phyloP scores from a whole-genome alignment of 441 rosid genomes.

The Adansonia madagascariensis region DNA sequence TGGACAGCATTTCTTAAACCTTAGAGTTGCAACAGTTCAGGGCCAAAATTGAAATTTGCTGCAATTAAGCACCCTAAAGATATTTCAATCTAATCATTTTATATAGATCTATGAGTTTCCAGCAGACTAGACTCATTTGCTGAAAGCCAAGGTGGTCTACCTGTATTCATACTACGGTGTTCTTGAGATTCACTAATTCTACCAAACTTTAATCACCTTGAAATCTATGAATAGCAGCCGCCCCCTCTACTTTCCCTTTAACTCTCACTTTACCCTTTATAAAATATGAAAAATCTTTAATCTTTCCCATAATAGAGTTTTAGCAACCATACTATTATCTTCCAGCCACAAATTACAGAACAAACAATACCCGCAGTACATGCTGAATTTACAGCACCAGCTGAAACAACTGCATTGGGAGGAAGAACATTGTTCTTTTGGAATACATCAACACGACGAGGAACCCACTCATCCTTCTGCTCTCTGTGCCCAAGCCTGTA shows the following conservation, averaged over 20 bases:
- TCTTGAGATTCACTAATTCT: neutral
- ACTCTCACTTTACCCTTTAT: neutral
- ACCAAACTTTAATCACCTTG: constrained; percentile 7
- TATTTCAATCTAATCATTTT: neutral
- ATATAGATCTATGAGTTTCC: neutral
- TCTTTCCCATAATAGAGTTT: neutral
- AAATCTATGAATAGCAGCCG: neutral
- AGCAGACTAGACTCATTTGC: neutral
- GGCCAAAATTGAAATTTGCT: neutral
- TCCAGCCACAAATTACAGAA: neutral
- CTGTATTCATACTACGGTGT: neutral
- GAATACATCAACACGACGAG: constrained; percentile 89
- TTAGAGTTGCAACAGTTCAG: neutral
- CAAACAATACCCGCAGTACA: constrained; percentile 83
- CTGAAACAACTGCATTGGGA: constrained; percentile 77
- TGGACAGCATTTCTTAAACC: neutral
- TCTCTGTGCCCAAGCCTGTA: constrained; percentile 96
- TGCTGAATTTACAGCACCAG: constrained; percentile 81
- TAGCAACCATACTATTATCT: neutral
- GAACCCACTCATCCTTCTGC: constrained; percentile 97
- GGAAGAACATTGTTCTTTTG: constrained; percentile 77
- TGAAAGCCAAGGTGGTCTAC: neutral
- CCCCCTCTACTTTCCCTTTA: neutral
- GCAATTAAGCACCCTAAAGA: neutral
- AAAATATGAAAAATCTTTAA: neutral